Evolutionary conservation across 1,284 basidiomycete genomes (phyloP).

Genomic region (Apiotrichum akiyoshidainum): DNA sequence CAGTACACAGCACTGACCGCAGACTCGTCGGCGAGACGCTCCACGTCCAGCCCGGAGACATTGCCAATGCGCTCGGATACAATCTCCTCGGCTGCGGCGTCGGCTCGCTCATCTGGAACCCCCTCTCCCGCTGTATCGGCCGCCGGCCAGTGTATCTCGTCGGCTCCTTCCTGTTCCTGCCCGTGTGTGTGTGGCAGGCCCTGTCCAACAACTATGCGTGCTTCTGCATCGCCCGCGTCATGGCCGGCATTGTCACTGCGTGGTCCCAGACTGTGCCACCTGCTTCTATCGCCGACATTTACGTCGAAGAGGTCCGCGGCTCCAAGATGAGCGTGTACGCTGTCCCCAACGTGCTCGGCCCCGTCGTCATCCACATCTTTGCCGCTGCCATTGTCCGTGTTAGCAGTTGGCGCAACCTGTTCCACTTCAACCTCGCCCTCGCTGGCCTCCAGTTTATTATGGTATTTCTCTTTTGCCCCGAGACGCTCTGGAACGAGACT

Average conservation of each 20-base stretch:
- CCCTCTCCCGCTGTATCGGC: slow-evolving; percentile 35
- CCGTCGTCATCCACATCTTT: slow-evolving; percentile 40
- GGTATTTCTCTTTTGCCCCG: slow-evolving; percentile 40
- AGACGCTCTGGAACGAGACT: slow-evolving; percentile 41
- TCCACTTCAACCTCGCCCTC: slow-evolving; percentile 43
- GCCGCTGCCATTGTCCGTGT: slow-evolving; percentile 36
- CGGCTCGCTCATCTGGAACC: slow-evolving; percentile 43
- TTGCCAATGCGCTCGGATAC: slow-evolving; percentile 47
- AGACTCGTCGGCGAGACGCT: slow-evolving; percentile 5
- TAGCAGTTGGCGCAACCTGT: slow-evolving; percentile 33
- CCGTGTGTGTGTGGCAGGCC: slow-evolving; percentile 43
- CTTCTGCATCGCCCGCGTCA: slow-evolving; percentile 28
- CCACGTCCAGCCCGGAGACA: slow-evolving; percentile 28
- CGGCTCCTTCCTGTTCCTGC: slow-evolving; percentile 44
- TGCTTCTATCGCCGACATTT: slow-evolving; percentile 35
- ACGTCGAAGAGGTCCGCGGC: slow-evolving; percentile 39
- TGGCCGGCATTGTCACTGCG: slow-evolving; percentile 27
- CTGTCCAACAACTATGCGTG: slow-evolving; percentile 26
- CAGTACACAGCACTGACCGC: no score
- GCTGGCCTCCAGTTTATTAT: slow-evolving; percentile 16
- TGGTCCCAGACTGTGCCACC: slow-evolving; percentile 37
- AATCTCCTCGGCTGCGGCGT: slow-evolving; percentile 47
- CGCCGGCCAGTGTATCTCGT: slow-evolving; percentile 44
- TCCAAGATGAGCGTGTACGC: slow-evolving; percentile 40
- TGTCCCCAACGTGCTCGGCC: slow-evolving; percentile 32